These are phyloP conservation scores for Agaricus bisporus DNA, from an alignment of 768 basidiomycete species.

Conservation along the genomic window DNA sequence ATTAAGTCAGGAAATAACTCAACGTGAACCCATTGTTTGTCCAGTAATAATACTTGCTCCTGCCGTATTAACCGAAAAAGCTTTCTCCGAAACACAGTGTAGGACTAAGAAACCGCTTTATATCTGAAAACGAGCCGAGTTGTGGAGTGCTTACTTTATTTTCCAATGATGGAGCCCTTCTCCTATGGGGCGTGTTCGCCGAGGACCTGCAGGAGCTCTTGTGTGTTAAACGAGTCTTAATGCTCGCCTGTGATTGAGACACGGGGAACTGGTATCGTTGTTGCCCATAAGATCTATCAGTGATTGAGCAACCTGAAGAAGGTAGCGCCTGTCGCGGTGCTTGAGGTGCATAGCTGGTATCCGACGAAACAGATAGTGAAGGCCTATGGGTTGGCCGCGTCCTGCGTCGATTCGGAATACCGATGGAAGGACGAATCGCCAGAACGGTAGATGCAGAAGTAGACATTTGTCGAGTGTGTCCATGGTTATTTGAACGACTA, in stretches of 20 bases:
- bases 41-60: constrained; percentile 1
- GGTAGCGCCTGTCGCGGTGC: not conserved
- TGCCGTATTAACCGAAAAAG: not conserved
- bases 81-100: constrained; percentile 8
- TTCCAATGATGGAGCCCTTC: too few species aligned
- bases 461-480: not conserved
- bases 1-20: not conserved
- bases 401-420: not conserved
- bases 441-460: not conserved
- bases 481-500: not conserved
- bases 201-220: too few species aligned
- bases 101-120: not conserved
- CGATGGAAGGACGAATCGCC: not conserved
- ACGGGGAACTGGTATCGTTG: too few species aligned
- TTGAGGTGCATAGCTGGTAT: not conserved
- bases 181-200: too few species aligned
- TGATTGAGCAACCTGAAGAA: not conserved
- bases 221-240: too few species aligned
- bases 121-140: too few species aligned
- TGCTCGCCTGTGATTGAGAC: too few species aligned
- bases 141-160: too few species aligned
- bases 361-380: not conserved
- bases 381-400: not conserved
- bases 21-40: constrained; percentile 9
- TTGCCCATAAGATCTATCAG: too few species aligned